Conservation (phyloP, 306 rosid genomes). For the Fragaria ananassa region DNA sequence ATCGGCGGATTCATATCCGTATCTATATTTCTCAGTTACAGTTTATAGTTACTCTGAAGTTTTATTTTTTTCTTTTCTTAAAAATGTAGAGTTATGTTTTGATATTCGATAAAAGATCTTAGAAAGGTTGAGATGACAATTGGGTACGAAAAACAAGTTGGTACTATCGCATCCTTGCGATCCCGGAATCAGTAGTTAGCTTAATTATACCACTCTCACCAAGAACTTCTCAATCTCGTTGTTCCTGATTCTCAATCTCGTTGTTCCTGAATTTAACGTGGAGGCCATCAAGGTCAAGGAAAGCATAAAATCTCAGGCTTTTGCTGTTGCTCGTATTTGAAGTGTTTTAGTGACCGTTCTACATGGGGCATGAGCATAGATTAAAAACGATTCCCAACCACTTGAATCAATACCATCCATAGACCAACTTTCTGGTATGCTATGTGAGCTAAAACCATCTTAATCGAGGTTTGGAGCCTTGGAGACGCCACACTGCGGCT, state of each 20-base stretch:
- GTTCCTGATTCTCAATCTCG: background rate
- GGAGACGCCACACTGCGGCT: background rate
- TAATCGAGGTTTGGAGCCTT: background rate
- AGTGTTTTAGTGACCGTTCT: slow-evolving; percentile 1
- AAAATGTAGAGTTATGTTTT: background rate
- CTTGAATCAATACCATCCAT: background rate
- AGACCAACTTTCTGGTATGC: background rate
- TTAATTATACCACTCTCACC: background rate
- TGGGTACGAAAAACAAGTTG: background rate
- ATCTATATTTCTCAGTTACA: too few relatives aligned
- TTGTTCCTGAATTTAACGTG: background rate
- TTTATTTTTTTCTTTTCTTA: too few relatives aligned
- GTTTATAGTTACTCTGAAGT: background rate
- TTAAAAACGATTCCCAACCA: background rate
- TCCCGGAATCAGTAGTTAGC: background rate
- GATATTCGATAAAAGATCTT: background rate
- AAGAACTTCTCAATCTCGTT: background rate
- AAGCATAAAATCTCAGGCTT: background rate
- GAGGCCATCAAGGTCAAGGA: background rate
- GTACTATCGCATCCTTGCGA: background rate
- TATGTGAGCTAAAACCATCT: background rate
- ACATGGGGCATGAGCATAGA: background rate
- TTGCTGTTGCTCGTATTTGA: background rate
- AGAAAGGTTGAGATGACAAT: background rate
- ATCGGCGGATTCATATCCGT: too few relatives aligned